Evolutionary conservation across 768 basidiomycete species (phyloP).

Genomic region (Chlorophyllum brunneum): DNA sequence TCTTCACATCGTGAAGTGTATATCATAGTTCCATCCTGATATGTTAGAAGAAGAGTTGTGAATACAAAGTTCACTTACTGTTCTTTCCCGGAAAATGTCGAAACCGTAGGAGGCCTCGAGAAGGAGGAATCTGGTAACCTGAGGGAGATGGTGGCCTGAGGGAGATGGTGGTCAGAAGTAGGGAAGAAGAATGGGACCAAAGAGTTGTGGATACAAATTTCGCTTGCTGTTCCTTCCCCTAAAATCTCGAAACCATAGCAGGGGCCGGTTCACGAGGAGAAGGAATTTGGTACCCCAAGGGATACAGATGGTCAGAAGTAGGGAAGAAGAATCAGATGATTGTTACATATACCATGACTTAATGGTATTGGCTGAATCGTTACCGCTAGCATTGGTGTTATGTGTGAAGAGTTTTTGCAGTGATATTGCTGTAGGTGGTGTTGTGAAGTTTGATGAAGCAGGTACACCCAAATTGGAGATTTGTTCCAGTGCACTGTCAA

Average conservation of each 20-base stretch:
- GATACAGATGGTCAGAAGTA: conserved; percentile 89
- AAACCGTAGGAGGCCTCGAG: too few species aligned
- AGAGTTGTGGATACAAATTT: conserved; percentile 66
- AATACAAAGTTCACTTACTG: too few species aligned
- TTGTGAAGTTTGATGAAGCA: conserved; percentile 86
- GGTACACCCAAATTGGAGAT: conserved; percentile 74
- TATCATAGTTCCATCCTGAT: too few species aligned
- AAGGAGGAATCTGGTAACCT: too few species aligned
- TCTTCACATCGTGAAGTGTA: too few species aligned
- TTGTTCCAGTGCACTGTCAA: conserved; percentile 46
- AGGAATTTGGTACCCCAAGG: conserved; percentile 40
- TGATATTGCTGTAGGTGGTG: conserved; percentile 68
- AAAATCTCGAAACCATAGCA: conserved; percentile 22
- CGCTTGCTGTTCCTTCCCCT: conserved; percentile 37
- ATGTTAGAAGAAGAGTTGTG: too few species aligned
- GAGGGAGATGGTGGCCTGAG: too few species aligned
- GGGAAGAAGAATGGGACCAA: too few species aligned
- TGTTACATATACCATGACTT: conserved; percentile 74
- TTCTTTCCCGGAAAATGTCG: too few species aligned
- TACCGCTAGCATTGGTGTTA: conserved; percentile 81
- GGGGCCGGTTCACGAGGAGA: conserved; percentile 39
- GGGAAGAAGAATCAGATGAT: conserved; percentile 82
- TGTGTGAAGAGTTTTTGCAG: conserved; percentile 93
- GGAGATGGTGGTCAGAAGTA: too few species aligned
- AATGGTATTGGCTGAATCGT: conserved; percentile 65